phyloP scores from a whole-genome alignment of 2,329 filamentous ascomycete species.

The Chaetomium sp. region DNA sequence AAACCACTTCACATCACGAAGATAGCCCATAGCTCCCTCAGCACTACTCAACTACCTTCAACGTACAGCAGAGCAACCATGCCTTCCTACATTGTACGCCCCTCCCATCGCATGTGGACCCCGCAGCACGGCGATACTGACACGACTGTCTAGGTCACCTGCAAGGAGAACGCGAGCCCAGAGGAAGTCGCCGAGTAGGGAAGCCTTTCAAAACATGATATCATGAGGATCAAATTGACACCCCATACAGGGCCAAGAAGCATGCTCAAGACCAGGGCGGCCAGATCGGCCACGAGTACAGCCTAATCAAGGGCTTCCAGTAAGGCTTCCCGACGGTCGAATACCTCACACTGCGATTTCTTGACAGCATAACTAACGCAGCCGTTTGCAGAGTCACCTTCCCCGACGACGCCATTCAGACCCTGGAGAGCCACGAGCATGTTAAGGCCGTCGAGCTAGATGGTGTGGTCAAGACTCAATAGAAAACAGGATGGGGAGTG shows the following conservation, averaged over 20 bases:
- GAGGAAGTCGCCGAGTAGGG: constrained; percentile 63
- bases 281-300: constrained; percentile 77
- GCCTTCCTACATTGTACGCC: constrained; percentile 51
- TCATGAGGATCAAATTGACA: constrained; percentile 3
- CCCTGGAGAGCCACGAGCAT: constrained; percentile 62
- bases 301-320: constrained; percentile 87
- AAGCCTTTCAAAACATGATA: constrained; percentile 1
- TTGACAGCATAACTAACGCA: neutral
- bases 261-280: constrained; percentile 69
- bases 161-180: constrained; percentile 62
- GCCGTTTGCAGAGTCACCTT: constrained; percentile 58
- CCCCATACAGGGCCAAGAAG: constrained; percentile 61
- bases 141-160: constrained; percentile 57
- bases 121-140: neutral
- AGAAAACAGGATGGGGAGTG: constrained; percentile 26
- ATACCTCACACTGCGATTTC: neutral
- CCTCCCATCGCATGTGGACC: neutral
- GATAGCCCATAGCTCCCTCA: neutral
- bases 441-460: constrained; percentile 72
- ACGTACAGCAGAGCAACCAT: constrained; percentile 31
- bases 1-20: neutral
- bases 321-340: constrained; percentile 41
- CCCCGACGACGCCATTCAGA: constrained; percentile 57
- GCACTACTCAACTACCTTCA: neutral
- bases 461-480: constrained; percentile 64